Conservation (phyloP, 495 filamentous ascomycete species). For the Apodospora peruviana region DNA sequence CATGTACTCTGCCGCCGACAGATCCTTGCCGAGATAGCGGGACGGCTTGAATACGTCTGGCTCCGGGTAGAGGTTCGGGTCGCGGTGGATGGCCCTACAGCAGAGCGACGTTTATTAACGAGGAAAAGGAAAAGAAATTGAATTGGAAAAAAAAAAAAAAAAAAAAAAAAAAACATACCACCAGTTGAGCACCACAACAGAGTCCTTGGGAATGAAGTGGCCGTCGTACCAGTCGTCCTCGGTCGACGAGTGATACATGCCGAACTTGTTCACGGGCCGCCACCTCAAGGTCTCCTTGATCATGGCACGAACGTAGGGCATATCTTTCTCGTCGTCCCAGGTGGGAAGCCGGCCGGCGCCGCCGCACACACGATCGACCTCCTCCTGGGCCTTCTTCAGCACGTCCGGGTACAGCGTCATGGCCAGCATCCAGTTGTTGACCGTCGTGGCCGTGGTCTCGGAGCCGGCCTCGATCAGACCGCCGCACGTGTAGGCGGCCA, state of each 20-base stretch:
- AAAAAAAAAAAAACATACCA: conserved; percentile 4
- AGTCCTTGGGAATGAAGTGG: conserved; percentile 37
- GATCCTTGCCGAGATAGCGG: conserved; percentile 19
- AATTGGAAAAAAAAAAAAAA: no score
- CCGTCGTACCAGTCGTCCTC: conserved; percentile 38
- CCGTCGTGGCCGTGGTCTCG: conserved; percentile 30
- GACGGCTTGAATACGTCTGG: conserved; percentile 38
- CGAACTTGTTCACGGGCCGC: conserved; percentile 46
- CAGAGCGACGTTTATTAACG: no score
- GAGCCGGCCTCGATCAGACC: conserved; percentile 35
- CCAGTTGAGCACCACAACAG: conserved; percentile 37
- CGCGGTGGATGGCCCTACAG: conserved; percentile 21
- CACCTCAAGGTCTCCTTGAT: conserved; percentile 39
- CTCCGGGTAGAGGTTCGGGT: conserved; percentile 26
- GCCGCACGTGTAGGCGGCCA: conserved; percentile 30
- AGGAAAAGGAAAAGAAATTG: no score
- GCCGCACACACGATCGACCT: conserved; percentile 29
- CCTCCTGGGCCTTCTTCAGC: conserved; percentile 40
- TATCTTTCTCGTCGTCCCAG: conserved; percentile 18
- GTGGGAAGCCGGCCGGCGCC: conserved; percentile 18
- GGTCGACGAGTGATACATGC: conserved; percentile 44
- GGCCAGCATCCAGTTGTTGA: conserved; percentile 33
- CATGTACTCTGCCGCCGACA: conserved; percentile 9
- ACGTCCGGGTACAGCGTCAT: conserved; percentile 44
- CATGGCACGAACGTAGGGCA: conserved; percentile 19